Base-by-base conservation (phyloP, 257 asterid genomes). In the Ballota nigra region DNA sequence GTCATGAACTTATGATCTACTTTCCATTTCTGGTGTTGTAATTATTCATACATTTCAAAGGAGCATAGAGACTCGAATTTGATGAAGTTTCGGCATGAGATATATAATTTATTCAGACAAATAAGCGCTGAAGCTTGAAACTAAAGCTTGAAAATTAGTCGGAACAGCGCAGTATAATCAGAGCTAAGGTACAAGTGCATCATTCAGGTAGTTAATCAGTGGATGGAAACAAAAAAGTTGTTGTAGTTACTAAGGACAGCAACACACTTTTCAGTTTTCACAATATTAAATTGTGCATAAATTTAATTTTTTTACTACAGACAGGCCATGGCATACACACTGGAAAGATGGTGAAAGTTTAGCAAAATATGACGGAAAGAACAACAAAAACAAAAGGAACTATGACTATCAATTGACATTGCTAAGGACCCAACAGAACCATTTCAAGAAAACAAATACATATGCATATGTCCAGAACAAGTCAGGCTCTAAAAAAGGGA, bases 361-460 rank as follows among this genome's bases (percentile, higher is more conserved):
- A n/a, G 28, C 49, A 33, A 19, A 41, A 49, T 64, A 72, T 34
- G 12, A 57, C 9, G 4, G 38, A 51, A 69, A 19, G 23, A 49
- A 26, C 6, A 8, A 69, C 23, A 29, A 34, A 33, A 51, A 40
- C 13, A 11, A 52, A 69, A 60, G 28, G 34, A 60, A 62, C 80
- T 29, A 34, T 45, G 6, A 38, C 38, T 53, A 63, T 26, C 52
- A 59, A 61, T 8, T 31, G 26, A 64, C 51, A 69, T 8, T 29
- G 58, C 20, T 36, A 75, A 23, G 24, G 33, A 53, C 56, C 52
- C 61, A 18, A 36, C 47, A 53, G 9, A 73, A 57, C 68, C 62
- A 13, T 75, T 38, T 29, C 62, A 68, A 58, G n/a, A 74, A 34
- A 23, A 56, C 16, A 57, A 66, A 47, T 26, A 36, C n/a, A 26